phyloP scores from a whole-genome alignment of 352 stramenopile genomes.

The Phytophthora syringae region DNA sequence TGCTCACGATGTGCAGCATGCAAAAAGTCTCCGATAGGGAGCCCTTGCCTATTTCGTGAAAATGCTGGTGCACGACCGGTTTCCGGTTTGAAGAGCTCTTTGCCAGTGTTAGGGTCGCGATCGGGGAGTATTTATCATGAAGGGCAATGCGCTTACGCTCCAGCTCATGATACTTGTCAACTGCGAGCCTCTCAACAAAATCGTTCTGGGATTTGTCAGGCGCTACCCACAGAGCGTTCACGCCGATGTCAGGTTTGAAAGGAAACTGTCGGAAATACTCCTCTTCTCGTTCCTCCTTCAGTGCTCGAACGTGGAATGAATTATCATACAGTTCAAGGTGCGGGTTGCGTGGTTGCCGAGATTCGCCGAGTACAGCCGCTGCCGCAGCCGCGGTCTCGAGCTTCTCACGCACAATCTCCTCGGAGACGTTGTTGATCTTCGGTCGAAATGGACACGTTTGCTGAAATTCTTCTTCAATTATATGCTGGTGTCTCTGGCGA shows the following conservation, averaged over 20 bases:
- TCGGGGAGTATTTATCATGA: constrained; percentile 71
- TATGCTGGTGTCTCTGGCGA: constrained; percentile 58
- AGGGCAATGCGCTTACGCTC: constrained; percentile 63
- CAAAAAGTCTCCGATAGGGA: constrained; percentile 83
- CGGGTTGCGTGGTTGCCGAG: constrained; percentile 48
- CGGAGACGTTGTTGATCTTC: constrained; percentile 74
- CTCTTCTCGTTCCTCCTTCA: constrained; percentile 53
- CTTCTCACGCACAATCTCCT: constrained; percentile 80
- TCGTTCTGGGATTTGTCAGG: constrained; percentile 45
- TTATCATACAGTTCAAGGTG: constrained; percentile 80
- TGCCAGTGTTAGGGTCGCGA: constrained; percentile 64
- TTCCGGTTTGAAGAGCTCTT: constrained; percentile 74
- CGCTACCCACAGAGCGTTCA: constrained; percentile 69
- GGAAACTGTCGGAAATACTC: constrained; percentile 70
- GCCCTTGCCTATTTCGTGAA: constrained; percentile 67
- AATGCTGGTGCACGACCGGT: constrained; percentile 69
- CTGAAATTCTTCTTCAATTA: constrained; percentile 70
- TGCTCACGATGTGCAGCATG: constrained; percentile 71
- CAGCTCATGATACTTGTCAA: constrained; percentile 71
- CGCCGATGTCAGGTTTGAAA: constrained; percentile 83
- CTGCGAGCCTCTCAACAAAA: constrained; percentile 73
- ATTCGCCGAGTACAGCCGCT: constrained; percentile 22
- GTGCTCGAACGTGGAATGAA: constrained; percentile 51
- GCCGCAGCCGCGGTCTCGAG: constrained; percentile 48
- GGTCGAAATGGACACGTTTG: constrained; percentile 74